A percentile compares a stretch with the other conserved stretches of the same genome.
These are phyloP conservation scores for Bryoerythrophyllum caledonicum DNA, from an alignment of 225 moss, liverwort and hornwort species.

Conservation along the genomic window DNA sequence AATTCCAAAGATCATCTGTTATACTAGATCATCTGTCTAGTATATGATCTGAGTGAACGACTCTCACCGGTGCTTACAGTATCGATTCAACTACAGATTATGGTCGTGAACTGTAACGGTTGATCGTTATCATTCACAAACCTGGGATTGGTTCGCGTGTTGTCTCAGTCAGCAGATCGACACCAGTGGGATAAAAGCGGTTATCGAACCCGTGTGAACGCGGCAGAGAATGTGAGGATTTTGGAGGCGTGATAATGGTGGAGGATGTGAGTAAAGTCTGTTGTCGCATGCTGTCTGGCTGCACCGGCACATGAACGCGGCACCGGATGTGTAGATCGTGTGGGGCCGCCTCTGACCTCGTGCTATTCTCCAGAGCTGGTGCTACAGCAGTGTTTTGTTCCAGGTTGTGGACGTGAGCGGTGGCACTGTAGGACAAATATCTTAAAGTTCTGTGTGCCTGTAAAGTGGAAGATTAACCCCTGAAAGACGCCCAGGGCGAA, in stretches of 20 bases:
- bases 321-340: background rate
- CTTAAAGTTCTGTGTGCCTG: no score
- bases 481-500: no score
- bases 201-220: background rate
- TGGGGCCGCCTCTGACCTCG: background rate
- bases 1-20: no score
- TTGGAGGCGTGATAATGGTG: background rate
- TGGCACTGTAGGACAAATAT: no score
- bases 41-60: background rate
- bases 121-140: no score
- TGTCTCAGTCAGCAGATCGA: background rate
- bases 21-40: no score
- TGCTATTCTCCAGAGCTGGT: no score
- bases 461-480: no score
- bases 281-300: constrained; percentile 27
- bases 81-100: no score
- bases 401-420: no score
- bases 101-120: background rate
- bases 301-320: background rate
- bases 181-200: background rate
- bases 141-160: background rate
- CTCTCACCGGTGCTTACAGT: background rate
- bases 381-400: no score
- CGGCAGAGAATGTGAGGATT: background rate
- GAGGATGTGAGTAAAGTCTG: background rate